Conservation (phyloP, 768 basidiomycete species). For the Dioszegia aurantiaca region DNA sequence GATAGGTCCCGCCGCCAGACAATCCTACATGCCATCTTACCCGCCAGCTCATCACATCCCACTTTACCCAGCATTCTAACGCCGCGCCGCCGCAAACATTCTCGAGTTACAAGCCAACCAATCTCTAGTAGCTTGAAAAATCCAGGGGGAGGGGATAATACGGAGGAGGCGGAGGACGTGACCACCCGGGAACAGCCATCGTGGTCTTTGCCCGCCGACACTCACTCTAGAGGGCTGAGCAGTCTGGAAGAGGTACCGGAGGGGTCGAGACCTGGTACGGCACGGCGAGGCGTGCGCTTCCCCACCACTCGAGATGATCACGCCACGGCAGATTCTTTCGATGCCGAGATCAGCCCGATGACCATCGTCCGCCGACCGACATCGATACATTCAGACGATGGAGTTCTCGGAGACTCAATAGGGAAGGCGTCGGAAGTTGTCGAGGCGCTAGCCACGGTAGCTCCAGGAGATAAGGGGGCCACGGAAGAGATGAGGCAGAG, state of each 20-base stretch:
- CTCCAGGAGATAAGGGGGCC: constrained; percentile 15
- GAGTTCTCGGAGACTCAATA: constrained; percentile 7
- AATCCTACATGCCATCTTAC: constrained; percentile 6
- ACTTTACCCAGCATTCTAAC: constrained; percentile 9
- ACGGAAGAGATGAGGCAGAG: constrained; percentile 14
- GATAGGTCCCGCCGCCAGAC: constrained; percentile 2
- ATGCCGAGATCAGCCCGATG: constrained; percentile 12
- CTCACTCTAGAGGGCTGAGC: not conserved
- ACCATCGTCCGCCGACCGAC: not conserved
- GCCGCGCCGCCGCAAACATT: constrained; percentile 11
- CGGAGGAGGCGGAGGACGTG: not conserved
- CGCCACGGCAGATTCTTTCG: too few relatives aligned
- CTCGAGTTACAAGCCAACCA: constrained; percentile 8
- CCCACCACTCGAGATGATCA: not conserved
- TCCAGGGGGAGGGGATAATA: not conserved
- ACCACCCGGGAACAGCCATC: not conserved
- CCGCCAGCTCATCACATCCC: constrained; percentile 12
- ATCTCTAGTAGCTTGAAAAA: not conserved
- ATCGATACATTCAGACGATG: not conserved
- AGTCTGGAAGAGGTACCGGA: constrained; percentile 11
- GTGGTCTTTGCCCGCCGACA: not conserved
- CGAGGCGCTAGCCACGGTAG: not conserved
- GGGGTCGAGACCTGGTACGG: constrained; percentile 1
- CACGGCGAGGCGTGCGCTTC: constrained; percentile 5
- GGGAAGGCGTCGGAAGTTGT: constrained; percentile 40